phyloP scores from a whole-genome alignment of 768 basidiomycete genomes.

The Brasilioporus rufonigricans region DNA sequence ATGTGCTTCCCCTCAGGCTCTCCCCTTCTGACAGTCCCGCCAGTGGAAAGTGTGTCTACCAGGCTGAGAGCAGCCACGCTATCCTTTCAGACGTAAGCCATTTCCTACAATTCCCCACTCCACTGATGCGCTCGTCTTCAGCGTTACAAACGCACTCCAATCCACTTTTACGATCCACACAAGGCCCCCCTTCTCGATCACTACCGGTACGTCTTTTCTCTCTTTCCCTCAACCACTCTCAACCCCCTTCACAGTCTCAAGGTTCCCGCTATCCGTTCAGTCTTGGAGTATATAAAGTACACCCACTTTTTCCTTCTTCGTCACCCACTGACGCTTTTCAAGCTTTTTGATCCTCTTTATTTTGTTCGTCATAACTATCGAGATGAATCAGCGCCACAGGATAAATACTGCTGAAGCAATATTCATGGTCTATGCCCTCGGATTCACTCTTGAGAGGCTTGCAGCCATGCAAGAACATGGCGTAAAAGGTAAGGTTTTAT shows the following conservation, averaged over 20 bases:
- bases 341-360: slow-evolving; percentile 79
- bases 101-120: background rate
- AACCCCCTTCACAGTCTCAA: slow-evolving; percentile 56
- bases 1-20: slow-evolving; percentile 22
- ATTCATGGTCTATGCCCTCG: slow-evolving; percentile 79
- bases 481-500: slow-evolving; percentile 59
- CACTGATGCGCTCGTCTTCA: slow-evolving; percentile 28
- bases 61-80: slow-evolving; percentile 81
- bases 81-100: slow-evolving; percentile 83
- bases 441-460: slow-evolving; percentile 88
- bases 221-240: background rate
- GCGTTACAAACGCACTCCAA: slow-evolving; percentile 91
- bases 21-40: slow-evolving; percentile 14
- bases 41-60: slow-evolving; percentile 92
- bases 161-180: slow-evolving; percentile 94
- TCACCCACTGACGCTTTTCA: slow-evolving; percentile 1
- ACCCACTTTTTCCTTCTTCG: slow-evolving; percentile 1
- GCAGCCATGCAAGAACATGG: slow-evolving; percentile 97
- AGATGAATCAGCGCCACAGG: slow-evolving; percentile 58
- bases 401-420: slow-evolving; percentile 66
- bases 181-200: slow-evolving; percentile 93
- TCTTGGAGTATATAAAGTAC: slow-evolving; percentile 87
- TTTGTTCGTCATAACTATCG: slow-evolving; percentile 76
- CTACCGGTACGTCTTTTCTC: slow-evolving; percentile 61
- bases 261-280: slow-evolving; percentile 88